Base-by-base conservation (phyloP, 2,329 filamentous ascomycete genomes). In the Talaromyces marneffei region DNA sequence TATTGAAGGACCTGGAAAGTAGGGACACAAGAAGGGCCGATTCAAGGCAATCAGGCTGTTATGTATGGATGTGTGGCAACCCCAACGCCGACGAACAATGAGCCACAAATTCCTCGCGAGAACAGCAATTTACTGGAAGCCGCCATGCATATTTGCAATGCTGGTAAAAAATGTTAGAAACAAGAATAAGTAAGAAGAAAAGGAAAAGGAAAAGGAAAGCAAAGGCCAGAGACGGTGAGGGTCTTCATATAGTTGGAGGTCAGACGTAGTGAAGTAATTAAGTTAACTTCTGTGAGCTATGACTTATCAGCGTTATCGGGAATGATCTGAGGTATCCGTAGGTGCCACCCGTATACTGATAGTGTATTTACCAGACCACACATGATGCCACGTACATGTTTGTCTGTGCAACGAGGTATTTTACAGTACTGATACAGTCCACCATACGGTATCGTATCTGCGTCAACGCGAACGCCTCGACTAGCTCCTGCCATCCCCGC, bases 291-390 rank as follows among this genome's bases (percentile, higher is more conserved):
- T n/a, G 39, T 20, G 40, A 48, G 44, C 44, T 50, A 31, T 20
- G 46, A 50, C 46, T 48, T 52, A 52, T 52, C 48, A 52, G 48
- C 48, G 48, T 52, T 52, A 52, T 52, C 46, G 46, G 16, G 23
- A 23, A 46, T 16, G 42, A 27, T 27, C 42, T 46, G 7, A 48
- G 44, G 54, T n/a, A n/a, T n/a, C n/a, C n/a, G n/a, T 27, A 33
- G 39, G 25, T n/a, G 25, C 16, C 39, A 35, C 39, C 52, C 54
- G n/a, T n/a, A n/a, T n/a, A n/a, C n/a, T n/a, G n/a, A n/a, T 10
- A 2, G 29, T 35, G 29, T 33, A 52, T 33, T 35, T 52, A 52
- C 48, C 12, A 52, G 4, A 1, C 9, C n/a, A 35, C 23, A 35
- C 48, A 20, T 23, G 0, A 8, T 27, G 27, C 27, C 44, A n/a